Evolutionary conservation across 495 filamentous ascomycete genomes (phyloP).

Genomic region (Penicillium soppii): DNA sequence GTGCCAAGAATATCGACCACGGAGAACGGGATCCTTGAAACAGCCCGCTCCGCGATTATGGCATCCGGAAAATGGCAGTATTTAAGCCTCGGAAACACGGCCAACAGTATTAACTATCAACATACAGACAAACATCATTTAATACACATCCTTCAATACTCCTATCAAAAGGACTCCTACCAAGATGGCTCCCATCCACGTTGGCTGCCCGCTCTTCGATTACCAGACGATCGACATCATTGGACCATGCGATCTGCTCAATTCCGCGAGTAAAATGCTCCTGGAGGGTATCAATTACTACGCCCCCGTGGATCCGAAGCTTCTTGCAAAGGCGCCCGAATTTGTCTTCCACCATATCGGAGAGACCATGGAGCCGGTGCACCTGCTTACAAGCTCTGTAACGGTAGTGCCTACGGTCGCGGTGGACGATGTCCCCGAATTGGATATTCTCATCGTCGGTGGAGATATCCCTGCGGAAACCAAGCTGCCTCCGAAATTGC

Average conservation of each 20-base stretch:
- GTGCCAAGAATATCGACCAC: not conserved
- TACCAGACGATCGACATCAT: constrained; percentile 36
- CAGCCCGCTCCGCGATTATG: not conserved
- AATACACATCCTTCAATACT: not conserved
- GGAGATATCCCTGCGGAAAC: not conserved
- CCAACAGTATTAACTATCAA: not conserved
- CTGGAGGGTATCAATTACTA: constrained; percentile 11
- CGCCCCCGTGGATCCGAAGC: constrained; percentile 3
- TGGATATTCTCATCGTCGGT: not conserved
- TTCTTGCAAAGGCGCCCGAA: constrained; percentile 20
- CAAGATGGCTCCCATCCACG: constrained; percentile 27
- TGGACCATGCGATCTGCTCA: constrained; percentile 32
- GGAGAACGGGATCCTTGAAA: not conserved
- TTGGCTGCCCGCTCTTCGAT: constrained; percentile 22
- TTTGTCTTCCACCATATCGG: constrained; percentile 34
- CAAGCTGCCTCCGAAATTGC: not conserved
- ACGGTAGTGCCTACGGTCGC: constrained; percentile 10
- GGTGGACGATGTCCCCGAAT: not conserved
- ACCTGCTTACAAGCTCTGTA: constrained; percentile 16
- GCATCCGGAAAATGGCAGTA: not conserved
- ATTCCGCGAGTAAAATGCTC: constrained; percentile 17
- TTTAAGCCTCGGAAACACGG: not conserved
- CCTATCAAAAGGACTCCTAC: constrained; percentile 14
- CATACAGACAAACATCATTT: not conserved
- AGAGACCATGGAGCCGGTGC: constrained; percentile 28